A percentile compares a stretch with the other conserved stretches of the same genome.
phyloP scores from a whole-genome alignment of 345 rosid species.

The Aquilaria sinensis region DNA sequence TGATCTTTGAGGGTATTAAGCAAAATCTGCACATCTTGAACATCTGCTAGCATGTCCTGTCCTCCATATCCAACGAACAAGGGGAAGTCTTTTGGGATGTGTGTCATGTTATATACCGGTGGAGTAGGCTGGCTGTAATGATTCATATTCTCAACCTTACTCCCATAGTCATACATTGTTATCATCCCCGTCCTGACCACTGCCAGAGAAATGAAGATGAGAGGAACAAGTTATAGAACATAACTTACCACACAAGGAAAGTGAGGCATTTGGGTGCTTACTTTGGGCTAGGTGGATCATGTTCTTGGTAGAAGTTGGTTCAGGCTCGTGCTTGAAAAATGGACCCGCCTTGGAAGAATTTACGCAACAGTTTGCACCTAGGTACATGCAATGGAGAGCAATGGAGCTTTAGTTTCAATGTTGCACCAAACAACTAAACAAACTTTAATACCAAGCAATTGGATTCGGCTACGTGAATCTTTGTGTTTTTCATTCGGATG shows the following conservation, averaged over 20 bases:
- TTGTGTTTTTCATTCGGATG: no score
- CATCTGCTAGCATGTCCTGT: slow-evolving; percentile 34
- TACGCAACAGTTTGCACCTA: no score
- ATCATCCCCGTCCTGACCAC: slow-evolving; percentile 41
- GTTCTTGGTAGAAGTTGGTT: no score
- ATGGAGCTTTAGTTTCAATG: no score
- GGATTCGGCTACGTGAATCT: no score
- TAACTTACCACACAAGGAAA: not conserved
- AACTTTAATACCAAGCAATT: no score
- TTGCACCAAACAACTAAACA: no score
- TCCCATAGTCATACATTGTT: slow-evolving; percentile 41
- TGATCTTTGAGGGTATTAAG: slow-evolving; percentile 33
- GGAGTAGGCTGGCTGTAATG: slow-evolving; percentile 46
- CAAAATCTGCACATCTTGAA: slow-evolving; percentile 30
- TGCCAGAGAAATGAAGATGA: not conserved
- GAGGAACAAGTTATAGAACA: not conserved
- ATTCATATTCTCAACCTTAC: slow-evolving; percentile 29
- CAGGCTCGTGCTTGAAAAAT: no score
- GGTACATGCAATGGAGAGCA: no score
- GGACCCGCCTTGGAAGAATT: no score
- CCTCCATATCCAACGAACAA: slow-evolving; percentile 45
- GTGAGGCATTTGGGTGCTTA: not conserved
- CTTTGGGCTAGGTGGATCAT: no score
- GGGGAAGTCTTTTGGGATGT: slow-evolving; percentile 40
- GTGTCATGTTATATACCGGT: slow-evolving; percentile 36